Conservation (phyloP, 2,329 filamentous ascomycete genomes). For the Hymenoscyphus linearis region DNA sequence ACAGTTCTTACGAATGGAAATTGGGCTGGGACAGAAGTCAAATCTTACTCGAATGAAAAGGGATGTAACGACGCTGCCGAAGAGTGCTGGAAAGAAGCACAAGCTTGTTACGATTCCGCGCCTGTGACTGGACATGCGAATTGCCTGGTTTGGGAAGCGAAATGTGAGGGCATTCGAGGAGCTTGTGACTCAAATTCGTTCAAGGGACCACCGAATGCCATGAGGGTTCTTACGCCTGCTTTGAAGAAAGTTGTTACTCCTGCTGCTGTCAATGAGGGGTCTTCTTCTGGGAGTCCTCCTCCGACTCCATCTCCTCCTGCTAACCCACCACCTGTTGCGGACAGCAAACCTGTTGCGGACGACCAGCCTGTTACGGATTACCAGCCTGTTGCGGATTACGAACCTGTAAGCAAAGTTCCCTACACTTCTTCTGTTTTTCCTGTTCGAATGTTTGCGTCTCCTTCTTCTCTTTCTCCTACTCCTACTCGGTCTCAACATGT, state of each 20-base stretch:
- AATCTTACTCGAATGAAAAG: conserved; percentile 47
- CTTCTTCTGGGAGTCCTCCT: neutral
- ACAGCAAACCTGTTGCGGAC: no score
- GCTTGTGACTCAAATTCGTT: conserved; percentile 40
- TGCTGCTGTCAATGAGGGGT: neutral
- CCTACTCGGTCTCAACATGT: no score
- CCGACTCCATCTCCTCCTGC: neutral
- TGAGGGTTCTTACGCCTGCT: conserved; percentile 33
- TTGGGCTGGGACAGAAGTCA: conserved; percentile 63
- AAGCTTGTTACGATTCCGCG: conserved; percentile 53
- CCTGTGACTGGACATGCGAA: conserved; percentile 54
- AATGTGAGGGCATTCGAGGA: conserved; percentile 48
- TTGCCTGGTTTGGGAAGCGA: conserved; percentile 58
- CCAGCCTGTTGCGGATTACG: neutral
- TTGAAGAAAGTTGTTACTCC: neutral
- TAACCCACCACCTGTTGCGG: neutral
- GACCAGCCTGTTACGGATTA: no score
- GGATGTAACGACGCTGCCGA: conserved; percentile 55
- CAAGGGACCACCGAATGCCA: conserved; percentile 43
- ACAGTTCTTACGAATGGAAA: conserved; percentile 65
- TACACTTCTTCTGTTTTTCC: neutral
- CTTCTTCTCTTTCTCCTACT: neutral
- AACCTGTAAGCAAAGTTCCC: neutral
- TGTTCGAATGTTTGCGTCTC: neutral
- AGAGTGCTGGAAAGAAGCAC: conserved; percentile 54